Conservation (phyloP, 1,284 basidiomycete genomes). For the Leccinum pallidistipes region DNA sequence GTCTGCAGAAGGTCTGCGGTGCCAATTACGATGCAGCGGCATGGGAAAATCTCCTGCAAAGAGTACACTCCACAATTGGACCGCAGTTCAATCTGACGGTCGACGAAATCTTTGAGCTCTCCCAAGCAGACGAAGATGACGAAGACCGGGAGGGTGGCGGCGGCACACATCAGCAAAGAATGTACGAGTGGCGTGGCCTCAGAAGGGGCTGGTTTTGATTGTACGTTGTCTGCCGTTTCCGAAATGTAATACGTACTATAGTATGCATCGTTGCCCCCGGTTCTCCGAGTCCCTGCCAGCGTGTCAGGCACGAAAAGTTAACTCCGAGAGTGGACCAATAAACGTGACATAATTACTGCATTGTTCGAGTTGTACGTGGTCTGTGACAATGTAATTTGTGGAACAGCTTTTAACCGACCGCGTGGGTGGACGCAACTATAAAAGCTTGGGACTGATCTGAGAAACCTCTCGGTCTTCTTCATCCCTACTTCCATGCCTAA, state of each 20-base stretch:
- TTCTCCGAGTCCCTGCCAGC: no score
- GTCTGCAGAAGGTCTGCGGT: background rate
- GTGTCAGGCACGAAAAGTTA: background rate
- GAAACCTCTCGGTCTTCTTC: background rate
- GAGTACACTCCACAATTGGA: background rate
- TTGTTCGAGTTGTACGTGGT: background rate
- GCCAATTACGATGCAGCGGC: background rate
- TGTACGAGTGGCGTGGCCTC: background rate
- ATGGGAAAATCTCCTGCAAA: background rate
- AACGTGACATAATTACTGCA: background rate
- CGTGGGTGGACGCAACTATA: background rate
- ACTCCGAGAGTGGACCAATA: background rate
- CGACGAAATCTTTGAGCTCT: background rate
- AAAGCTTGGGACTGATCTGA: background rate
- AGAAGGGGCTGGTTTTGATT: background rate
- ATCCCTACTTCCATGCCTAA: background rate
- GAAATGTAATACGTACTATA: background rate
- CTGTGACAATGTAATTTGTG: background rate
- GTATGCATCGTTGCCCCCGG: no score
- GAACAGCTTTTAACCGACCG: background rate
- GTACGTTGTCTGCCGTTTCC: background rate
- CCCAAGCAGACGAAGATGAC: background rate
- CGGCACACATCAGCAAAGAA: background rate
- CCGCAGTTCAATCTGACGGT: background rate
- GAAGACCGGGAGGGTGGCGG: background rate